These are phyloP conservation scores for Cynanchum wilfordii DNA, from an alignment of 257 asterid species.

Conservation along the genomic window DNA sequence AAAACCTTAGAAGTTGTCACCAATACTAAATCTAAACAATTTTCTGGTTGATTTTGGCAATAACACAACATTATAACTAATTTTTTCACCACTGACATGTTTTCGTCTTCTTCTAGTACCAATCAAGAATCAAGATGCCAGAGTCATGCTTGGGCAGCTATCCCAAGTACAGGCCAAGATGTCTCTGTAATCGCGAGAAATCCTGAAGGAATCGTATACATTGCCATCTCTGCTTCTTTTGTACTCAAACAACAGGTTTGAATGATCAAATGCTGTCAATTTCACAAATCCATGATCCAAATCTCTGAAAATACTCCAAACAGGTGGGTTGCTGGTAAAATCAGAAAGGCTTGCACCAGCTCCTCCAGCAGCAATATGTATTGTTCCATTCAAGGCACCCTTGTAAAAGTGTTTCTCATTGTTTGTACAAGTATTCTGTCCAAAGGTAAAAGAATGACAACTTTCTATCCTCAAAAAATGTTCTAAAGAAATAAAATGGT, in stretches of 20 bases:
- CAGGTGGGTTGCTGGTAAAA: slow-evolving; percentile 51
- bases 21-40: too few relatives aligned
- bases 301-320: slow-evolving; percentile 67
- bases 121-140: slow-evolving; percentile 52
- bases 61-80: too few relatives aligned
- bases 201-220: slow-evolving; percentile 77
- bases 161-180: slow-evolving; percentile 70
- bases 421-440: slow-evolving; percentile 64
- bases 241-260: slow-evolving; percentile 75
- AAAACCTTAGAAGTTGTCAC: too few relatives aligned
- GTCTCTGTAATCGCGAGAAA: slow-evolving; percentile 72
- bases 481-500: too few relatives aligned
- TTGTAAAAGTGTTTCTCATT: slow-evolving; percentile 45
- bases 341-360: slow-evolving; percentile 73
- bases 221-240: slow-evolving; percentile 73
- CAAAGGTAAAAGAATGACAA: background rate
- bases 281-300: slow-evolving; percentile 68
- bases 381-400: slow-evolving; percentile 74
- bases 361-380: slow-evolving; percentile 88
- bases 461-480: too few relatives aligned
- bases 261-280: slow-evolving; percentile 69
- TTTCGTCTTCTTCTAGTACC: background rate
- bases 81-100: too few relatives aligned
- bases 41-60: too few relatives aligned
- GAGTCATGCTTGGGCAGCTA: slow-evolving; percentile 64